Percentiles rank a stretch among this genome's conserved stretches.
These are phyloP conservation scores for Gracilariopsis chorda DNA, from an alignment of 23 red algal genomes.

Conservation along the genomic window DNA sequence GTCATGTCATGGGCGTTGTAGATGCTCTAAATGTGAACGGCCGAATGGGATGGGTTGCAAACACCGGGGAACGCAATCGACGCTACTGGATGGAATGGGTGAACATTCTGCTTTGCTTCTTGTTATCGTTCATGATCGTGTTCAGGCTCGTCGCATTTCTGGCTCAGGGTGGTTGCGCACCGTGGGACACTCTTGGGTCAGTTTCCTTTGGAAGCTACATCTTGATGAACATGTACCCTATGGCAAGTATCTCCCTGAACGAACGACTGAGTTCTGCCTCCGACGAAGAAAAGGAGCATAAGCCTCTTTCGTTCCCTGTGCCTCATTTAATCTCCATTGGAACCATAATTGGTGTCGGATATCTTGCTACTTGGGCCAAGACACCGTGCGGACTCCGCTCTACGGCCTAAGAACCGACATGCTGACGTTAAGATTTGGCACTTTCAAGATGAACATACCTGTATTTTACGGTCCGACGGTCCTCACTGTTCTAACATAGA, in stretches of 20 bases:
- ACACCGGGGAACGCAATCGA: slow-evolving; percentile 66
- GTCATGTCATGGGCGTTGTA: slow-evolving; percentile 64
- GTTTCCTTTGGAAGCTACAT: slow-evolving; percentile 67
- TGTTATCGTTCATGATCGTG: slow-evolving; percentile 50
- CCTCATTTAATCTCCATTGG: slow-evolving; percentile 49
- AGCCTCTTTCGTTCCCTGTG: slow-evolving; percentile 38
- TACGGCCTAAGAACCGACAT: not conserved
- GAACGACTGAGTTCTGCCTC: slow-evolving; percentile 51
- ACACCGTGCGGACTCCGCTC: slow-evolving; percentile 39
- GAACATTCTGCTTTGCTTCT: slow-evolving; percentile 34
- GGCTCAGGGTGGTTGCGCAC: slow-evolving; percentile 53
- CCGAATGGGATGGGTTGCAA: slow-evolving; percentile 71
- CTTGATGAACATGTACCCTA: slow-evolving; percentile 51
- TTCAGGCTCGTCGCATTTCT: slow-evolving; percentile 53
- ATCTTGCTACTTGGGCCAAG: slow-evolving; percentile 71
- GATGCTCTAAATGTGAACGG: slow-evolving; percentile 50
- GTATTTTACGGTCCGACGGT: too few relatives aligned
- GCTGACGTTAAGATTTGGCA: not conserved
- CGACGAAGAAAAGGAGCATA: slow-evolving; percentile 63
- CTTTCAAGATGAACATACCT: too few relatives aligned
- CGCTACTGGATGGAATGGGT: slow-evolving; percentile 77
- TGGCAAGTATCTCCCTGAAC: slow-evolving; percentile 61
- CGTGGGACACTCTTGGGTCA: slow-evolving; percentile 63
- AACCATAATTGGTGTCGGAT: slow-evolving; percentile 61
- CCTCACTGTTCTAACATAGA: too few relatives aligned